A percentile compares a stretch with the other conserved stretches of the same genome.
Evolutionary conservation across 1,284 basidiomycete species (phyloP).

Genomic region (Crucibulum parvulum): DNA sequence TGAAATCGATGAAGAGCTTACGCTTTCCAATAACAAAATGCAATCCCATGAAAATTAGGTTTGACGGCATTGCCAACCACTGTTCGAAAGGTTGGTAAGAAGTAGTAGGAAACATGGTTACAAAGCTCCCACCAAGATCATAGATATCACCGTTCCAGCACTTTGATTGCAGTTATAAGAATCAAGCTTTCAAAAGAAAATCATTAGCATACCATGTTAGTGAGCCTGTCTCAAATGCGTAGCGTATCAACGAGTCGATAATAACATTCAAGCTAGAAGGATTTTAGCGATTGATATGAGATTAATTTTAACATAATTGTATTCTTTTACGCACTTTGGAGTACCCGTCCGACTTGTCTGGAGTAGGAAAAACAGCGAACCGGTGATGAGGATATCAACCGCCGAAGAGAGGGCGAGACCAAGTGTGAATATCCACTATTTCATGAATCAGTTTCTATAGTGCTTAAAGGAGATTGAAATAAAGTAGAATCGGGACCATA

Average conservation of each 20-base stretch:
- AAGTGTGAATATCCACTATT: conserved; percentile 61
- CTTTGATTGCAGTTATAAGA: conserved; percentile 24
- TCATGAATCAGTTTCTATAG: neutral
- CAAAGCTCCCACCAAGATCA: conserved; percentile 50
- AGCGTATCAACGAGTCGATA: conserved; percentile 54
- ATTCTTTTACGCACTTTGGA: conserved; percentile 36
- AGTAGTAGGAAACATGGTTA: neutral
- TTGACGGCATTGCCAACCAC: conserved; percentile 56
- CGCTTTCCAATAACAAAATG: conserved; percentile 60
- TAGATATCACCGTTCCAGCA: conserved; percentile 53
- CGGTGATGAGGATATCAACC: conserved; percentile 59
- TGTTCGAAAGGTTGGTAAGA: conserved; percentile 16
- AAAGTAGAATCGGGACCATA: no score
- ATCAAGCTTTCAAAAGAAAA: neutral
- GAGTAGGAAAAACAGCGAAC: conserved; percentile 53
- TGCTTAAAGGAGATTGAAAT: neutral
- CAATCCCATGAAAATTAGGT: conserved; percentile 58
- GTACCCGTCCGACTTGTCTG: conserved; percentile 47
- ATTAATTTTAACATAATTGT: neutral
- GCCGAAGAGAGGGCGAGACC: conserved; percentile 57
- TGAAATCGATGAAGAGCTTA: conserved; percentile 24
- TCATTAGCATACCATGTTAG: conserved; percentile 51
- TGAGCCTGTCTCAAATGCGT: conserved; percentile 60
- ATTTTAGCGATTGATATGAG: neutral
- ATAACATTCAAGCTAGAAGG: conserved; percentile 49